Evolutionary conservation across 305 asterid species (phyloP).

Genomic region (Nicotiana rustica): DNA sequence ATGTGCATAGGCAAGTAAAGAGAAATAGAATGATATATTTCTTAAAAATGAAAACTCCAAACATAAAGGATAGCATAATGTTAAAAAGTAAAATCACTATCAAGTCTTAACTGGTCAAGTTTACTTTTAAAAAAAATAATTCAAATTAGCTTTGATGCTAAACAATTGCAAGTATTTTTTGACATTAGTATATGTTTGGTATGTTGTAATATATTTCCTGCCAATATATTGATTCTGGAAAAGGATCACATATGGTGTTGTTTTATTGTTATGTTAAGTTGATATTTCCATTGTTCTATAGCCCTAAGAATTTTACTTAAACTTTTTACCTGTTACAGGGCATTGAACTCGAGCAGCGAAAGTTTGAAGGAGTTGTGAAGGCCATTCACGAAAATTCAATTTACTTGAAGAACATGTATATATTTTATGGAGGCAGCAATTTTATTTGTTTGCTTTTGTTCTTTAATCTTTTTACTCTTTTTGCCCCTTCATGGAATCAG

Average conservation of each 20-base stretch:
- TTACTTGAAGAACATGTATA: conserved; percentile 54
- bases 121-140: too few species aligned
- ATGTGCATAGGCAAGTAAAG: too few species aligned
- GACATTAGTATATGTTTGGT: conserved; percentile 15
- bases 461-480: neutral
- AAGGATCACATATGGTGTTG: conserved; percentile 11
- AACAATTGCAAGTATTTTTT: neutral
- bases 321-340: conserved; percentile 56
- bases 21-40: too few species aligned
- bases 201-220: neutral
- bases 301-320: neutral
- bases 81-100: too few species aligned
- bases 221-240: neutral
- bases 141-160: neutral
- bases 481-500: conserved; percentile 59
- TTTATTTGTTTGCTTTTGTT: neutral
- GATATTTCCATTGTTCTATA: neutral
- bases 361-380: conserved; percentile 67
- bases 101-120: too few species aligned
- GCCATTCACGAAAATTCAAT: conserved; percentile 62
- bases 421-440: neutral
- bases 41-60: too few species aligned
- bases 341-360: conserved; percentile 64
- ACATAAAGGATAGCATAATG: too few species aligned
- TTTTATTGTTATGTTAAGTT: neutral